A percentile compares a stretch with the other conserved stretches of the same genome.
Evolutionary conservation across 306 rosid genomes (phyloP).

Genomic region (Quercus agrifolia): DNA sequence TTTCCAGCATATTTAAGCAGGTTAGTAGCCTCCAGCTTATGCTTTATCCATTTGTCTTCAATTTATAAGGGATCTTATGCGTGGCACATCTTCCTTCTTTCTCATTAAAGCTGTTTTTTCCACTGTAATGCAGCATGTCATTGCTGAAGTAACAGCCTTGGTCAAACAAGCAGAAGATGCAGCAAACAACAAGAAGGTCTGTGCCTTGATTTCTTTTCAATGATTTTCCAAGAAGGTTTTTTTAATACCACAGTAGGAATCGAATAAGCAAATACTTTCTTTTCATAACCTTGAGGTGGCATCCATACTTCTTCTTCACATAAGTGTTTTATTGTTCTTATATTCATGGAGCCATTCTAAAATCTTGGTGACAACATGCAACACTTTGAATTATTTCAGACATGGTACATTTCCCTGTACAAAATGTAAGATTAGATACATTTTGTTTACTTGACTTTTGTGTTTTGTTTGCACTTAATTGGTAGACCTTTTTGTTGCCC

Average conservation of each 20-base stretch:
- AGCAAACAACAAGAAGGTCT: constrained; percentile 86
- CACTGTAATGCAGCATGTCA: constrained; percentile 70
- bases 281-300: background rate
- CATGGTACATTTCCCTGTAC: background rate
- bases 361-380: background rate
- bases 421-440: background rate
- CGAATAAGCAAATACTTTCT: background rate
- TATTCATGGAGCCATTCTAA: background rate
- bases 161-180: constrained; percentile 97
- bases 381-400: background rate
- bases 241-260: background rate
- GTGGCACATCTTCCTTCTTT: background rate
- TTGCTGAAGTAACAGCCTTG: constrained; percentile 88
- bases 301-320: background rate
- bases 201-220: constrained; percentile 14
- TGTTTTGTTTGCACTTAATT: background rate
- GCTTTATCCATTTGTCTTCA: background rate
- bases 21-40: constrained; percentile 37
- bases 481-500: background rate
- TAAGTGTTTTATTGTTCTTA: background rate
- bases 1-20: constrained; percentile 85
- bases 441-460: background rate
- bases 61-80: background rate
- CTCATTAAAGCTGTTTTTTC: constrained; percentile 7
- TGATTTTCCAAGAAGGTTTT: constrained; percentile 9